Evolutionary conservation across 1,139 yeast species (phyloP).

Genomic region (Blastobotrys petasosporus): DNA sequence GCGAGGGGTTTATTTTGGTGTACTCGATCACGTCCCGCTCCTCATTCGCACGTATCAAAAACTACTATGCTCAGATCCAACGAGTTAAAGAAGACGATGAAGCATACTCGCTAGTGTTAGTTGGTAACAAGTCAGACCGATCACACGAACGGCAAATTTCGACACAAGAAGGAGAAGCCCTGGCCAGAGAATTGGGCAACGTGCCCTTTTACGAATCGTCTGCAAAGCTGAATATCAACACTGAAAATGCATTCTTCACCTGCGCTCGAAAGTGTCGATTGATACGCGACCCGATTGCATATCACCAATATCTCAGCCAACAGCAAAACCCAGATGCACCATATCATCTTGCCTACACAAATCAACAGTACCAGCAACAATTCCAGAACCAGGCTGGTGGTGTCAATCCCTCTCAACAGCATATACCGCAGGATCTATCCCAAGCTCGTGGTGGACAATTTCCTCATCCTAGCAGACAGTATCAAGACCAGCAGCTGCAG

Average conservation of each 20-base stretch:
- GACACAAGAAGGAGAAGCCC: conserved; percentile 70
- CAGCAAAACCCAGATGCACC: conserved; percentile 11
- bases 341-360: conserved; percentile 8
- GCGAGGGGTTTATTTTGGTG: conserved; percentile 85
- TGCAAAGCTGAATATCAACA: conserved; percentile 85
- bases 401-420: not conserved
- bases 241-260: conserved; percentile 83
- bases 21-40: conserved; percentile 86
- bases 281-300: conserved; percentile 22
- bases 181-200: conserved; percentile 63
- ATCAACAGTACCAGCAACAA: conserved; percentile 8
- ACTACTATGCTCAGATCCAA: conserved; percentile 80
- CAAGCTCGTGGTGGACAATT: not conserved
- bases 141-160: conserved; percentile 71
- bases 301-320: conserved; percentile 13
- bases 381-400: not conserved
- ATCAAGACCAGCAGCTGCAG: conserved; percentile 11
- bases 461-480: conserved; percentile 8
- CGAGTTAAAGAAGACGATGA: conserved; percentile 73
- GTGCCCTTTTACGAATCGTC: conserved; percentile 89
- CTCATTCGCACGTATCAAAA: conserved; percentile 73
- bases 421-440: not conserved
- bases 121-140: conserved; percentile 51
- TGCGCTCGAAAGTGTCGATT: conserved; percentile 74
- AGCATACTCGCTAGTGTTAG: conserved; percentile 35